These are phyloP conservation scores for Eudorina sp. DNA, from an alignment of 139 green algal species.

Conservation along the genomic window DNA sequence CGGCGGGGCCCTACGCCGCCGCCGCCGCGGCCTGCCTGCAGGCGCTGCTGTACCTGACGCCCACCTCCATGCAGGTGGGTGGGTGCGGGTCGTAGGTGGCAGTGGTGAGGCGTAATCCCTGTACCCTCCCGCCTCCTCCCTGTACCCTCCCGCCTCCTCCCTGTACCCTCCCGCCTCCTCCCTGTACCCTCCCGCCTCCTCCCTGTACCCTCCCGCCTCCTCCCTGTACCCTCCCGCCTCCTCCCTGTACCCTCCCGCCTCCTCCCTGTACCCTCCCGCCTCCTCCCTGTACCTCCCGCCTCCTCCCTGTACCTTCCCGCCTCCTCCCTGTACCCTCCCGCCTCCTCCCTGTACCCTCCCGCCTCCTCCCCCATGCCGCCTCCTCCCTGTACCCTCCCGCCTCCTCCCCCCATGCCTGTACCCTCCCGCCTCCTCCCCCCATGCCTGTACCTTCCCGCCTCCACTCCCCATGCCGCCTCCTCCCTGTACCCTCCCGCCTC, in stretches of 20 bases:
- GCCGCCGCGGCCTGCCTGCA: constrained; percentile 55
- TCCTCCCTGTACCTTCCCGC: no score
- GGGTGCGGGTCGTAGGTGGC: neutral
- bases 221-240: neutral
- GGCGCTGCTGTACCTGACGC: constrained; percentile 55
- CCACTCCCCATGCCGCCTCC: neutral
- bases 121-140: neutral
- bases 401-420: neutral
- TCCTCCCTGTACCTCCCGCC: neutral
- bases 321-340: no score
- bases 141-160: neutral
- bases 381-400: no score
- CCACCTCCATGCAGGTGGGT: neutral
- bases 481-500: neutral
- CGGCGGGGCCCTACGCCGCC: constrained; percentile 63
- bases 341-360: neutral
- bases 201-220: neutral
- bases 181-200: neutral
- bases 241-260: neutral
- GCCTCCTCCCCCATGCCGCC: no score
- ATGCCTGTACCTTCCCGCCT: neutral
- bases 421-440: neutral
- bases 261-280: no score
- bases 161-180: neutral
- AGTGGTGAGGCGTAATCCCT: neutral